Conservation (phyloP, 768 basidiomycete species). For the Chalciporus piperatus region DNA sequence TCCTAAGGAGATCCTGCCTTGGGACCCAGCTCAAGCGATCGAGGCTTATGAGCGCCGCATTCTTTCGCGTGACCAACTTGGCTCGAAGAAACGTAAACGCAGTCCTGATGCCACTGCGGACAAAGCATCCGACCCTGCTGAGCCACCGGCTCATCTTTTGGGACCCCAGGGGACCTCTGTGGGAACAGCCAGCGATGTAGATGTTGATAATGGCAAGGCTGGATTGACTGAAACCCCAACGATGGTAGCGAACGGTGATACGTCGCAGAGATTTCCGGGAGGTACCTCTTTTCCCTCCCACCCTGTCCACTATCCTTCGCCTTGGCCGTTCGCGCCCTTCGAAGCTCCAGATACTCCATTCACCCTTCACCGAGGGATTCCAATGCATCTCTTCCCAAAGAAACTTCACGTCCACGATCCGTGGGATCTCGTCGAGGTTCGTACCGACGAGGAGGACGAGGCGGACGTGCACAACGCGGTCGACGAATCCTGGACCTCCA, state of each 20-base stretch:
- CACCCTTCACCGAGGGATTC: conserved; percentile 30
- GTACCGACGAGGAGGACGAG: background rate
- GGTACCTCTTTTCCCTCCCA: conserved; percentile 24
- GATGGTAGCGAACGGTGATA: background rate
- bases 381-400: conserved; percentile 37
- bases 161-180: background rate
- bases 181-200: background rate
- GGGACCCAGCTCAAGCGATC: conserved; percentile 17
- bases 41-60: conserved; percentile 7
- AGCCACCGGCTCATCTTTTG: too few relatives aligned
- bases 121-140: background rate
- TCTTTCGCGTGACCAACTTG: background rate
- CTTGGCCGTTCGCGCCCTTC: conserved; percentile 42
- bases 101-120: background rate
- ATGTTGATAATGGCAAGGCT: background rate
- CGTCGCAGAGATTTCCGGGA: background rate
- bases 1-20: conserved; percentile 17
- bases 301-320: conserved; percentile 33
- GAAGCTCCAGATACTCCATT: conserved; percentile 21
- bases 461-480: background rate
- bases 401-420: conserved; percentile 46
- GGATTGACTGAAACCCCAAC: background rate
- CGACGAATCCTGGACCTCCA: conserved; percentile 25
- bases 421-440: conserved; percentile 29
- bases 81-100: background rate